Percentiles rank a stretch among this genome's conserved stretches.
These are phyloP conservation scores for Kluyveromyces dobzhanskii DNA, from an alignment of 805 yeast species.

Conservation along the genomic window DNA sequence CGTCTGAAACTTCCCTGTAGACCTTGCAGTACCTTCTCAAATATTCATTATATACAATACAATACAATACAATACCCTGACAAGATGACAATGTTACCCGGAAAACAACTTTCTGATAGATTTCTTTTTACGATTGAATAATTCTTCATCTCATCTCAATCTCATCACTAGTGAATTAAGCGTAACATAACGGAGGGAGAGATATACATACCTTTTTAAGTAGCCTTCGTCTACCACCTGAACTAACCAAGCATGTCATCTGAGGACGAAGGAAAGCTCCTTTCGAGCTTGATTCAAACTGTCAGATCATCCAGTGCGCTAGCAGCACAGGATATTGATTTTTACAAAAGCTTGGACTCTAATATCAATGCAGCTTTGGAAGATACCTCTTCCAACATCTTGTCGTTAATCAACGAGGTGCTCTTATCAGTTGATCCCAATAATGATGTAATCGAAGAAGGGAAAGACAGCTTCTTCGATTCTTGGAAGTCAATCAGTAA, in stretches of 20 bases:
- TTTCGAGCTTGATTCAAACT: slow-evolving; percentile 45
- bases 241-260: too few relatives aligned
- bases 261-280: slow-evolving; percentile 5
- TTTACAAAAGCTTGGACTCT: slow-evolving; percentile 55
- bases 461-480: slow-evolving; percentile 37
- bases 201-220: too few relatives aligned
- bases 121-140: not conserved
- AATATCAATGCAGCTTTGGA: slow-evolving; percentile 34
- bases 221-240: too few relatives aligned
- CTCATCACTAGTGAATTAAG: not conserved
- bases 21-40: too few relatives aligned
- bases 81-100: not conserved
- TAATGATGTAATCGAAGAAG: slow-evolving; percentile 22
- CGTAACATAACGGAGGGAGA: not conserved
- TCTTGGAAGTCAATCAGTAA: slow-evolving; percentile 59
- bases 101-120: not conserved
- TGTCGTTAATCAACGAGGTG: slow-evolving; percentile 40
- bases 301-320: slow-evolving; percentile 62
- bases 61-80: too few relatives aligned
- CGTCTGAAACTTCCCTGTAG: too few relatives aligned
- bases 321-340: slow-evolving; percentile 74
- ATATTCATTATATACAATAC: too few relatives aligned
- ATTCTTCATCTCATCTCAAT: not conserved
- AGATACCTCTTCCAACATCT: slow-evolving; percentile 34
- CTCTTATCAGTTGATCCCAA: slow-evolving; percentile 32